These are phyloP conservation scores for Pittosporum tobira DNA, from an alignment of 129 eudicot species.

Conservation along the genomic window DNA sequence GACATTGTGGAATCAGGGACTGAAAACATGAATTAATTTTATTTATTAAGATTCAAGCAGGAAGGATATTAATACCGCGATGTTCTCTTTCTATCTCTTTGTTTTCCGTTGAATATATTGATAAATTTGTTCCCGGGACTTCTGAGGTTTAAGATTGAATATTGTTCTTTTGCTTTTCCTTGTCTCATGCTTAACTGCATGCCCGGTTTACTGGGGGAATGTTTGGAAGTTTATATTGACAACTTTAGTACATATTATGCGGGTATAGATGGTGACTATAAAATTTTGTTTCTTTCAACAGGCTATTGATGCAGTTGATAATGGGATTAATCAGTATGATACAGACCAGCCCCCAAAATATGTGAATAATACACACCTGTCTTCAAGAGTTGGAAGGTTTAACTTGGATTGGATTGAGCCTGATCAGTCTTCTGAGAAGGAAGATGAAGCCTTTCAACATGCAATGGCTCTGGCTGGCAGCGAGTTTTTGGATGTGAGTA, in stretches of 20 bases:
- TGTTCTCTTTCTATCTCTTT: no score
- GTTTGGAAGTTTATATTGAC: background rate
- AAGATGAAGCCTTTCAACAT: constrained; percentile 65
- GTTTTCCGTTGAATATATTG: background rate
- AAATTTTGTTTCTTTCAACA: background rate
- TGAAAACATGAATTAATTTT: no score
- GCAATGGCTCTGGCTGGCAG: constrained; percentile 86
- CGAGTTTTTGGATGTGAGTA: constrained; percentile 79
- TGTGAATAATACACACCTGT: constrained; percentile 75
- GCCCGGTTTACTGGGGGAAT: background rate
- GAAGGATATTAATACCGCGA: no score
- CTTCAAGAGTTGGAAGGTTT: constrained; percentile 81
- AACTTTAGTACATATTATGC: background rate
- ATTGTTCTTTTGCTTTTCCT: background rate
- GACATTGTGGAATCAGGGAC: no score
- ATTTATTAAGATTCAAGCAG: no score
- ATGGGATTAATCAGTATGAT: constrained; percentile 86
- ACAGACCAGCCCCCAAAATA: constrained; percentile 80
- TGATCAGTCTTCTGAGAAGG: constrained; percentile 83
- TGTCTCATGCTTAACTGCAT: background rate
- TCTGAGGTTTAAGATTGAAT: background rate
- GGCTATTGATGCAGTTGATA: constrained; percentile 97
- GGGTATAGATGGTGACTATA: background rate
- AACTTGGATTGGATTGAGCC: constrained; percentile 90
- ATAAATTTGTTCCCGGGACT: background rate